These are phyloP conservation scores for Euphorbia schlechtendalii DNA, from an alignment of 441 rosid genomes.

Conservation along the genomic window DNA sequence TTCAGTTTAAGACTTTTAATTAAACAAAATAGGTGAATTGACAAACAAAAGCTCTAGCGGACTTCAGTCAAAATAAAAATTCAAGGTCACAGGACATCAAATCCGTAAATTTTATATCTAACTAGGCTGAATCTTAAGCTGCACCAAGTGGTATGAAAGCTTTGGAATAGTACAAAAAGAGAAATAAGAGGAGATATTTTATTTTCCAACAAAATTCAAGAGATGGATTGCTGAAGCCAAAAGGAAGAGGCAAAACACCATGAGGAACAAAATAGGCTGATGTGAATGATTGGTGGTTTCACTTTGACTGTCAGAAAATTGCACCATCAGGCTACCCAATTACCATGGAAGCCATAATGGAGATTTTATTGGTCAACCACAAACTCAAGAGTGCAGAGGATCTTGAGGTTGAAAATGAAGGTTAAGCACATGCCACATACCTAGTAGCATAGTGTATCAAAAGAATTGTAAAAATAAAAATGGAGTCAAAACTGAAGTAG, in stretches of 20 bases:
- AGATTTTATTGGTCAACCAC: neutral
- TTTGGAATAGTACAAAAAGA: neutral
- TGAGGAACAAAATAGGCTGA: neutral
- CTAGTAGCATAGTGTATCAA: neutral
- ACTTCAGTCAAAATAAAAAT: neutral
- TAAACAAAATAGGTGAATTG: neutral
- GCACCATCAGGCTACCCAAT: too few relatives aligned
- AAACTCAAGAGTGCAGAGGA: neutral
- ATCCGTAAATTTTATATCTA: neutral
- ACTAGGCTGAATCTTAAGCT: neutral
- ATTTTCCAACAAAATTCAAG: neutral
- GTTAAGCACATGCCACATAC: neutral
- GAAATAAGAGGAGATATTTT: neutral
- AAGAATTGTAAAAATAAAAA: neutral
- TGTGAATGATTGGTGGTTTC: neutral
- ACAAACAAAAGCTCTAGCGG: neutral
- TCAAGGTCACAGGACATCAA: neutral
- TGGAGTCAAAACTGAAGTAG: neutral
- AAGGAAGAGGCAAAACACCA: neutral
- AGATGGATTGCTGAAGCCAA: neutral
- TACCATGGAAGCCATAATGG: neutral
- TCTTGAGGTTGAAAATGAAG: neutral
- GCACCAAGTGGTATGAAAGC: neutral
- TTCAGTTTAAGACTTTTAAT: neutral
- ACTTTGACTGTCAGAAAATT: neutral